Conservation (phyloP, 805 yeast genomes). For the Metschnikowia reukaufii region DNA sequence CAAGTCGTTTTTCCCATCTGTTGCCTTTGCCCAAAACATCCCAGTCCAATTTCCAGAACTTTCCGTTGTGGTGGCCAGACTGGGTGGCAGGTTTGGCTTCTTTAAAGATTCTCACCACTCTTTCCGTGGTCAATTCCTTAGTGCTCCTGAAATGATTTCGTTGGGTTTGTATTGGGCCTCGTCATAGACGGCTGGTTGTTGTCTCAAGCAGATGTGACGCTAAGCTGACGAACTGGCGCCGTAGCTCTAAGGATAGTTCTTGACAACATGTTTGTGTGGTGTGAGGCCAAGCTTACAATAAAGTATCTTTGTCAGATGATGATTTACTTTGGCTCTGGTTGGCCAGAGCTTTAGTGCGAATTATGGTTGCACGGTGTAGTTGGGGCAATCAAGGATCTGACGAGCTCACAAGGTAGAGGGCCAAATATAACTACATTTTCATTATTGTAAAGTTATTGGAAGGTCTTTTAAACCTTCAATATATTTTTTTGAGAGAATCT, state of each 20-base stretch:
- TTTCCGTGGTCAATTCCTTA: slow-evolving; percentile 52
- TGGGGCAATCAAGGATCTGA: too few relatives aligned
- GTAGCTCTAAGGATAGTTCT: slow-evolving; percentile 24
- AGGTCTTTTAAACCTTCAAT: too few relatives aligned
- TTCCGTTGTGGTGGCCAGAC: slow-evolving; percentile 57
- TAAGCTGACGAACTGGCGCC: slow-evolving; percentile 27
- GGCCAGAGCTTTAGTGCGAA: slow-evolving; percentile 18
- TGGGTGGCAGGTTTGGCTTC: slow-evolving; percentile 83
- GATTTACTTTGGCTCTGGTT: slow-evolving; percentile 19
- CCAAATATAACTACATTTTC: too few relatives aligned
- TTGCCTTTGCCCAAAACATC: slow-evolving; percentile 73
- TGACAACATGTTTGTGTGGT: slow-evolving; percentile 22
- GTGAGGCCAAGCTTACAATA: background rate
- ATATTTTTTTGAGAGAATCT: too few relatives aligned
- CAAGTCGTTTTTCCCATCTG: slow-evolving; percentile 86
- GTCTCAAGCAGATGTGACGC: slow-evolving; percentile 21
- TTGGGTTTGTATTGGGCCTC: slow-evolving; percentile 36
- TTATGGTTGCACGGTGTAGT: slow-evolving; percentile 14
- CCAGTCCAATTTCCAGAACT: slow-evolving; percentile 79
- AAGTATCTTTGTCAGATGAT: background rate
- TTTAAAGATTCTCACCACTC: slow-evolving; percentile 75
- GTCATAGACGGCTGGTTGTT: slow-evolving; percentile 27
- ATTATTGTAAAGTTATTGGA: too few relatives aligned
- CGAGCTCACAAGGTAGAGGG: too few relatives aligned
- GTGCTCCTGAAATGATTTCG: slow-evolving; percentile 76